Conservation (phyloP, 345 rosid genomes). For the Pseudoturritis turrita region DNA sequence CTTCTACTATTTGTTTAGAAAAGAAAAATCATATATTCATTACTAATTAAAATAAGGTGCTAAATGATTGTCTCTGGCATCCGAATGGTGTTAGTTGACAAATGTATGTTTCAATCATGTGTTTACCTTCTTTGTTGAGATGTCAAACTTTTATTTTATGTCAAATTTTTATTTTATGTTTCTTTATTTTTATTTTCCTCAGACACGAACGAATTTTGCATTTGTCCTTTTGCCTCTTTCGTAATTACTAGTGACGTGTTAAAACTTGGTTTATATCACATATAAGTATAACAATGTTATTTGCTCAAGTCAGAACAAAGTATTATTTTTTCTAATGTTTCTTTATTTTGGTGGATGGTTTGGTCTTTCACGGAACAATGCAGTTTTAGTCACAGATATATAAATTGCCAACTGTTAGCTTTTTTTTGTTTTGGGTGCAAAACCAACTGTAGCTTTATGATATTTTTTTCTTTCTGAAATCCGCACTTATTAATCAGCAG, state of each 20-base stretch:
- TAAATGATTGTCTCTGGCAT: conserved; percentile 24
- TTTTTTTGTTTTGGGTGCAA: no score
- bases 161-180: no score
- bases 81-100: conserved; percentile 19
- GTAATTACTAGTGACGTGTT: background rate
- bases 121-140: conserved; percentile 25
- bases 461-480: no score
- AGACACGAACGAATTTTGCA: background rate
- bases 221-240: background rate
- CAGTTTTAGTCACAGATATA: no score
- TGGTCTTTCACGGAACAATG: no score
- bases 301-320: background rate
- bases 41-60: background rate
- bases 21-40: no score
- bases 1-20: no score
- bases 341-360: no score
- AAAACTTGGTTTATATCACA: conserved; percentile 1
- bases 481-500: no score
- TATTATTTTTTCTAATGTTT: no score
- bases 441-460: no score
- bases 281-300: background rate
- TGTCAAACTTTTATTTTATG: conserved; percentile 29
- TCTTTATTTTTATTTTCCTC: background rate
- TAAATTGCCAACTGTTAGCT: no score
- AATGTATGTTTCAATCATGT: conserved; percentile 27